Conservation (phyloP, 2,329 filamentous ascomycete species). For the Keithomyces neogunnii region DNA sequence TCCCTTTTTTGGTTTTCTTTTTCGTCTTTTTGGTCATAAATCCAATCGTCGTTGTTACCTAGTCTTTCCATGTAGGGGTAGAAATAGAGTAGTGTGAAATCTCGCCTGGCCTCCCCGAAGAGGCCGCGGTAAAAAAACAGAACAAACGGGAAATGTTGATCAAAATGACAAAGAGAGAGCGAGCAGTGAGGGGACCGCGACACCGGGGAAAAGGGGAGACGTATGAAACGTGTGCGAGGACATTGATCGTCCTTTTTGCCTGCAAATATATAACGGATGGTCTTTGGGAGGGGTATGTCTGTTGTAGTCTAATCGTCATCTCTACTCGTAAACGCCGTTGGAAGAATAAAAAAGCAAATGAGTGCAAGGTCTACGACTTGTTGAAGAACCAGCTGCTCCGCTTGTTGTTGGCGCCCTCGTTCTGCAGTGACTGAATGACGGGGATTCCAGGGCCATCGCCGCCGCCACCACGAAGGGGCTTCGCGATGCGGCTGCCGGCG, state of each 20-base stretch:
- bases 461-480: constrained; percentile 57
- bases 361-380: constrained; percentile 34
- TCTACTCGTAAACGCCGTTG: constrained; percentile 7
- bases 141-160: neutral
- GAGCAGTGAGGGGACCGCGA: neutral
- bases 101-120: neutral
- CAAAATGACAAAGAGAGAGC: neutral
- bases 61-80: constrained; percentile 4
- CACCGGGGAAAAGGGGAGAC: neutral
- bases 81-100: neutral
- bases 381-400: constrained; percentile 69
- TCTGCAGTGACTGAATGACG: constrained; percentile 48
- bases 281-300: constrained; percentile 5
- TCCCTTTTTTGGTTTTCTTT: neutral
- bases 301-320: constrained; percentile 6
- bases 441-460: constrained; percentile 40
- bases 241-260: neutral
- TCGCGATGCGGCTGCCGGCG: constrained; percentile 59
- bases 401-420: constrained; percentile 49
- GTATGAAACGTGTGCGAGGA: constrained; percentile 6
- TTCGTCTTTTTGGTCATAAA: constrained; percentile 9
- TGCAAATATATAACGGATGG: neutral
- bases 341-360: neutral
- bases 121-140: neutral
- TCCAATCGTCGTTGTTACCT: constrained; percentile 12